Percentiles rank a stretch among this genome's conserved stretches.
These are phyloP conservation scores for Cystofilobasidium bisporidii DNA, from an alignment of 768 basidiomycete species.

Conservation along the genomic window DNA sequence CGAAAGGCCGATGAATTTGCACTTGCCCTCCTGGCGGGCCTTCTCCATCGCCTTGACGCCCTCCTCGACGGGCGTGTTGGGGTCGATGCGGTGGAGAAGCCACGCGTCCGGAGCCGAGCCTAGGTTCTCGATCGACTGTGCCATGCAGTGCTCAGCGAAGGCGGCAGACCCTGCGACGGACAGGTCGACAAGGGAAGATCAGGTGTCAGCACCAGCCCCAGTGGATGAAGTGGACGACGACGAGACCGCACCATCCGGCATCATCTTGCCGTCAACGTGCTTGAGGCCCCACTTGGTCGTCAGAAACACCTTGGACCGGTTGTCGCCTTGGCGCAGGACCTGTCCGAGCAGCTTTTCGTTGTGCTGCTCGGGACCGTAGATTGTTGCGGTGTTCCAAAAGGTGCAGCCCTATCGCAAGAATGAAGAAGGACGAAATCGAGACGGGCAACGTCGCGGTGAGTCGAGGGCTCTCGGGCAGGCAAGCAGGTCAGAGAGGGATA, in stretches of 20 bases:
- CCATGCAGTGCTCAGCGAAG: constrained; percentile 2
- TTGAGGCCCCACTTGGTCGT: constrained; percentile 1
- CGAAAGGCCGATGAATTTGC: constrained; percentile 14
- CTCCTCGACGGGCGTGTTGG: constrained; percentile 32
- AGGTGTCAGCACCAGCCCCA: too few species aligned
- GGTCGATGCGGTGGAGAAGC: constrained; percentile 30
- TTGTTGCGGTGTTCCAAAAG: background rate
- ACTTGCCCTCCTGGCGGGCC: constrained; percentile 28
- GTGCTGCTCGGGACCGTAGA: constrained; percentile 3
- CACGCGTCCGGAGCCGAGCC: background rate
- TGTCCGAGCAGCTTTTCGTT: constrained; percentile 2
- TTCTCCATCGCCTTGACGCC: constrained; percentile 30
- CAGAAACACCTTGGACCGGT: background rate
- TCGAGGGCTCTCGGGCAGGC: too few species aligned
- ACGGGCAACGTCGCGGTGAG: background rate
- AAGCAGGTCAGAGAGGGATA: background rate
- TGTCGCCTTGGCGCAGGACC: background rate
- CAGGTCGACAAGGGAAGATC: background rate
- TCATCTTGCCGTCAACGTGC: background rate
- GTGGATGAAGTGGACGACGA: background rate
- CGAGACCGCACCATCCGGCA: background rate
- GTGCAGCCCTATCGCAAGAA: constrained; percentile 10
- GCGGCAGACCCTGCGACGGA: background rate
- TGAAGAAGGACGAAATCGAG: background rate
- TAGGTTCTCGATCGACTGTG: background rate